Evolutionary conservation across 1,139 yeast species (phyloP).

Genomic region (Saccharomyces hybrid): DNA sequence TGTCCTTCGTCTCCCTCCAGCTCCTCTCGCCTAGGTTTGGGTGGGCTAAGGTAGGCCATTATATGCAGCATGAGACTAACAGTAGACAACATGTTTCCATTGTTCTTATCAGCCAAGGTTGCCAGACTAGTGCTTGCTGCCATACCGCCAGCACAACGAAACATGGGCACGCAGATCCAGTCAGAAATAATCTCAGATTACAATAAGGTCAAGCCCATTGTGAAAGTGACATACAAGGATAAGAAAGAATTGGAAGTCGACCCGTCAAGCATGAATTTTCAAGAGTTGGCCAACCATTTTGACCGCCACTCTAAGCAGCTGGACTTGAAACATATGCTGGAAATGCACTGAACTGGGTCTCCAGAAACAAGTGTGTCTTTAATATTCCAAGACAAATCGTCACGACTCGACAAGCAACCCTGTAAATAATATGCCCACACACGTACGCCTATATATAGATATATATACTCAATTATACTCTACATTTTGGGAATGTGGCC

Average conservation of each 20-base stretch:
- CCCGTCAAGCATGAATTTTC: constrained; percentile 48
- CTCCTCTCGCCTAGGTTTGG: background rate
- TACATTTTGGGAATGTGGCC: background rate
- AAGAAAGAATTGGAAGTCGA: constrained; percentile 63
- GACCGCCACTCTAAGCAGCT: constrained; percentile 67
- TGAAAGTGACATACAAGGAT: constrained; percentile 76
- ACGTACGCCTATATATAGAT: background rate
- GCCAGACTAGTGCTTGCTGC: constrained; percentile 76
- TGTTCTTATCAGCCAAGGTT: constrained; percentile 45
- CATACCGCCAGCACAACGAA: constrained; percentile 62
- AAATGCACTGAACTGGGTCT: constrained; percentile 10
- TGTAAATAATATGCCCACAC: background rate
- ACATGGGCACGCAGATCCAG: constrained; percentile 42
- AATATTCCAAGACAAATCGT: background rate
- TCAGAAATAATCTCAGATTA: constrained; percentile 44
- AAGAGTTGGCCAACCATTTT: constrained; percentile 49
- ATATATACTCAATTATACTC: background rate
- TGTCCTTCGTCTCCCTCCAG: background rate
- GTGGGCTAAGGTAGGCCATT: background rate
- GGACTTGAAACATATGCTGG: constrained; percentile 58
- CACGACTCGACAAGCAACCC: background rate
- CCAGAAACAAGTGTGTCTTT: background rate
- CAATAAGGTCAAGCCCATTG: constrained; percentile 46
- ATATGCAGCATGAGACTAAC: background rate
- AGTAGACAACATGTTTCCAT: background rate